Evolutionary conservation across 805 yeast species (phyloP), one percentile per base, ranked within the genome.

Genomic region (Saccharomycopsis sp.): DNA sequence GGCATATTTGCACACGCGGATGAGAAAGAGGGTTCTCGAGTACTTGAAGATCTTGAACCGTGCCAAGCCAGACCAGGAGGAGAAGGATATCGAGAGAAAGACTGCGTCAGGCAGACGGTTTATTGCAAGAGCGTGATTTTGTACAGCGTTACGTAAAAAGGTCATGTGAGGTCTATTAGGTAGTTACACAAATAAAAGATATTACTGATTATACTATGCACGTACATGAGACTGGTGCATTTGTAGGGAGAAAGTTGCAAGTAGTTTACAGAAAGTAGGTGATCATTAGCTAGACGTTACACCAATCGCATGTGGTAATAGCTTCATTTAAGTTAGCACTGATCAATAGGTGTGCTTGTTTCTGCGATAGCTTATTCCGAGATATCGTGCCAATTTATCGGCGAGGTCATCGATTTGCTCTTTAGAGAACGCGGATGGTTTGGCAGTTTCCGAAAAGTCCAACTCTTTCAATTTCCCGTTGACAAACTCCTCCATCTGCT

Each of bases 1-100:
- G 78, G 98, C 99, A 40, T 94, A 89, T 74, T 84, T 94, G 85
- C 99, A 94, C 73, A 90, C 97, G 54, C 85, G 99, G 78, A 94
- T 94, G 99, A 84, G 99, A 73, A 89, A 79, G 73, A 82, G 99
- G 67, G 98, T 94, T 23, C 85, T 87, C 65, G 94, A 95, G 67
- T 94, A 91, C 76, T 81, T 91, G 69, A 94, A 94, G 78, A 92
- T 94, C 34, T 83, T 94, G 74, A 94, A 94, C 76, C 82, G 99
- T 69, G 99, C 99, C 34, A 91, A 91, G 73, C 92, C 97, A 24
- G 99, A 94, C 67, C 87, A 83, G 59, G 87, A 83, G 18, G 94
- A 87, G 84, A 64, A 78, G 87, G 65, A 86, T 82, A 73, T 69
- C 14, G 72, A 69, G 64, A 70, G 70, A 63, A 70, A 68, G 51